These are phyloP conservation scores for Coemansia sp. DNA, from an alignment of 192 early-diverging fungal species.

Conservation along the genomic window DNA sequence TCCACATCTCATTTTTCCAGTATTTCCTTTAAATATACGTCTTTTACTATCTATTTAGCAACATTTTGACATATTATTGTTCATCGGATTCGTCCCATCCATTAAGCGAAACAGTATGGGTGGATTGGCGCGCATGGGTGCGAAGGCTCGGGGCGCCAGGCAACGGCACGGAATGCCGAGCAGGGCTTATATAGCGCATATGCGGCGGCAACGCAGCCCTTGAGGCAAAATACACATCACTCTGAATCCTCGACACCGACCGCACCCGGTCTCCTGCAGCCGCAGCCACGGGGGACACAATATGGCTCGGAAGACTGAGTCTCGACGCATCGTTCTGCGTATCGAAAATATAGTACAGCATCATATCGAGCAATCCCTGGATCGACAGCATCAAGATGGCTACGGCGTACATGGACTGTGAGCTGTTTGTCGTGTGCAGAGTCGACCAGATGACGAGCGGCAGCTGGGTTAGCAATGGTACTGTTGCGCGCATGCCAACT, in stretches of 20 bases:
- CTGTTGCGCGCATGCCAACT: conserved; percentile 38
- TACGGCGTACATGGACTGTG: conserved; percentile 7
- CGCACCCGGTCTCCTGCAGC: too few species aligned
- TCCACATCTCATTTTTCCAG: too few species aligned
- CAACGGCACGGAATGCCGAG: background rate
- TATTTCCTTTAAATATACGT: too few species aligned
- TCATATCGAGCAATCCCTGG: conserved; percentile 44
- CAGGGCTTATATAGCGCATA: background rate
- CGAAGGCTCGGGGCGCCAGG: background rate
- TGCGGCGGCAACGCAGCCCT: background rate
- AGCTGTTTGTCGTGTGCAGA: conserved; percentile 9
- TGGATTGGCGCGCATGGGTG: too few species aligned
- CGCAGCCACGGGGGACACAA: too few species aligned
- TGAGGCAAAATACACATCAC: background rate
- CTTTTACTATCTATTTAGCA: too few species aligned
- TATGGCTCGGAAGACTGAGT: conserved; percentile 6
- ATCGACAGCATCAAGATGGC: conserved; percentile 37
- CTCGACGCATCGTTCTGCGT: conserved; percentile 33
- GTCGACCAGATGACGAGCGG: conserved; percentile 48
- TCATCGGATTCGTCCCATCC: conserved; percentile 45
- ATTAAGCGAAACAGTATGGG: conserved; percentile 7
- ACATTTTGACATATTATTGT: background rate
- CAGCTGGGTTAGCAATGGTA: conserved; percentile 42
- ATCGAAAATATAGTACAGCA: conserved; percentile 46
- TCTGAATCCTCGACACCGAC: background rate